A percentile compares a stretch with the other conserved stretches of the same genome.
Conservation (phyloP, 208 protist species). For the Plasmodiophora brassicae region DNA sequence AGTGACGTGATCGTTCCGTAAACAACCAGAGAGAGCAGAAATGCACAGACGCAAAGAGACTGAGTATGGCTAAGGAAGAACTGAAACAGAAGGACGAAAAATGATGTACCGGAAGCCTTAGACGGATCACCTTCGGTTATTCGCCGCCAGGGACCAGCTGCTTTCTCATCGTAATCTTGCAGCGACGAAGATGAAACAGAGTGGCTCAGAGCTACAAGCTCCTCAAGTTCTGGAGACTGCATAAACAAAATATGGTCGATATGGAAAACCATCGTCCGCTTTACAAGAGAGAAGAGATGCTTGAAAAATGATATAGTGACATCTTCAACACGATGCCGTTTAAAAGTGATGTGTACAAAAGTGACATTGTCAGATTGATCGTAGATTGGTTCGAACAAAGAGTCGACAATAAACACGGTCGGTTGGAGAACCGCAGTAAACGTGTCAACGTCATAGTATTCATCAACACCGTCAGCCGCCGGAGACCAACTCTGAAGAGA, state of each 20-base stretch:
- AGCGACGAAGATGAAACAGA: neutral
- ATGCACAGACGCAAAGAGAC: neutral
- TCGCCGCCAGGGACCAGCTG: neutral
- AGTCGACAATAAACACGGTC: neutral
- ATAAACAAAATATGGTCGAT: neutral
- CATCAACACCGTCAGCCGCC: no score
- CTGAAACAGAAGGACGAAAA: neutral
- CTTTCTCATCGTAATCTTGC: neutral
- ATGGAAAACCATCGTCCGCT: neutral
- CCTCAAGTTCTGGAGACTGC: neutral
- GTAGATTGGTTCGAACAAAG: neutral
- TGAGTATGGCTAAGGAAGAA: constrained; percentile 5
- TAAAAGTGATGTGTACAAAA: neutral
- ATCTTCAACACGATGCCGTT: constrained; percentile 24
- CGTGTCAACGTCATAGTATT: neutral
- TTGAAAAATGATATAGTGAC: constrained; percentile 9
- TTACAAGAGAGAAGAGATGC: neutral
- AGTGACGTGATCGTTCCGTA: neutral
- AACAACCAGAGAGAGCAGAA: neutral
- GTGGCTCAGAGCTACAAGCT: neutral
- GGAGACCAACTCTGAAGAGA: neutral
- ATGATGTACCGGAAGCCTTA: neutral
- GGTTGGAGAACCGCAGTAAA: neutral
- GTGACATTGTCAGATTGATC: neutral
- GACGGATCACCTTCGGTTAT: no score